Evolutionary conservation across 2,329 filamentous ascomycete species (phyloP).

Genomic region (Paramyrothecium roridum): DNA sequence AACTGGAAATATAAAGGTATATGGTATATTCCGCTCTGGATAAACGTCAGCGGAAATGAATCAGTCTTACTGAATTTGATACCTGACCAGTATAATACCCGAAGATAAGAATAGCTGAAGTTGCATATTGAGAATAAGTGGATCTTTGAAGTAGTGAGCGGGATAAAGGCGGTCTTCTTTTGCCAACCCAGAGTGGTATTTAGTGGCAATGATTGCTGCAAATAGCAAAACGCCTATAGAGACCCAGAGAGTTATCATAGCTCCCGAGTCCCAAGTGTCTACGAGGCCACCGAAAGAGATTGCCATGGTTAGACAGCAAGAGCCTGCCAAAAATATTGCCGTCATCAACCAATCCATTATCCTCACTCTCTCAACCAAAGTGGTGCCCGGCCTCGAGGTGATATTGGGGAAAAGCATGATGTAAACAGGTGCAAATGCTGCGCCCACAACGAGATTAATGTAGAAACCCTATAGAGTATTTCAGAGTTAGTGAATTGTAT

Average conservation of each 20-base stretch:
- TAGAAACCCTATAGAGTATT: slow-evolving; percentile 33
- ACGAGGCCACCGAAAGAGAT: slow-evolving; percentile 43
- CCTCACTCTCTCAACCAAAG: slow-evolving; percentile 19
- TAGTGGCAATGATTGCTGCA: slow-evolving; percentile 37
- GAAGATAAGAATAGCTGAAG: slow-evolving; percentile 13
- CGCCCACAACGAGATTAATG: slow-evolving; percentile 48
- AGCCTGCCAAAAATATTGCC: slow-evolving; percentile 34
- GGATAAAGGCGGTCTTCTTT: slow-evolving; percentile 32
- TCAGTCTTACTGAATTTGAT: slow-evolving; percentile 3
- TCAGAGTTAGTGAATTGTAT: no score
- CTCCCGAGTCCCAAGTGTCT: slow-evolving; percentile 38
- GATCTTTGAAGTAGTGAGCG: slow-evolving; percentile 29
- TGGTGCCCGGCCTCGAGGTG: slow-evolving; percentile 1
- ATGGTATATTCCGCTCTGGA: slow-evolving; percentile 30
- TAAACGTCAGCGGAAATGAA: neutral
- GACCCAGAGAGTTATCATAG: slow-evolving; percentile 40
- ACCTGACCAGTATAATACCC: slow-evolving; percentile 10
- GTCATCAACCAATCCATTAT: slow-evolving; percentile 40
- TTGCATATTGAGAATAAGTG: slow-evolving; percentile 11
- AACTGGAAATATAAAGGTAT: slow-evolving; percentile 49
- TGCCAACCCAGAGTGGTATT: slow-evolving; percentile 32
- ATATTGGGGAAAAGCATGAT: slow-evolving; percentile 18
- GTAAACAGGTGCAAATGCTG: slow-evolving; percentile 20
- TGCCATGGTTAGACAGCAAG: slow-evolving; percentile 36
- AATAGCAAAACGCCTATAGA: slow-evolving; percentile 35